Conservation (phyloP, 108 stramenopile species). For the Chaetoceros tenuissimus region DNA sequence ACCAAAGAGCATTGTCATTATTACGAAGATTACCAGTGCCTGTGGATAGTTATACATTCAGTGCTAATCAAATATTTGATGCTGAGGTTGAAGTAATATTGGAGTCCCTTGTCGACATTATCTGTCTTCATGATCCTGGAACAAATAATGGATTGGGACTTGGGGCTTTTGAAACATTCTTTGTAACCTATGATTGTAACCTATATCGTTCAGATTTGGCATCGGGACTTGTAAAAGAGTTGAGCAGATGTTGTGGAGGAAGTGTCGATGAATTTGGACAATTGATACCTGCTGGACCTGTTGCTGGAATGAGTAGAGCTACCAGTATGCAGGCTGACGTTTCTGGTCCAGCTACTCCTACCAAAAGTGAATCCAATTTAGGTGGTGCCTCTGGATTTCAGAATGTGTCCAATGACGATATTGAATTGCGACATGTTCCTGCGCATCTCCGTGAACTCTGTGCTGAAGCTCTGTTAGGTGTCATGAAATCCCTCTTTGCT, state of each 20-base stretch:
- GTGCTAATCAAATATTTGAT: constrained; percentile 72
- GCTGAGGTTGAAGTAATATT: constrained; percentile 75
- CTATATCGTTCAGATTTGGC: constrained; percentile 67
- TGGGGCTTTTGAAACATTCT: constrained; percentile 67
- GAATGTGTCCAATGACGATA: constrained; percentile 7
- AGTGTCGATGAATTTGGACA: constrained; percentile 63
- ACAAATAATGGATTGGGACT: constrained; percentile 18
- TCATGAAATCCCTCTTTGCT: constrained; percentile 54
- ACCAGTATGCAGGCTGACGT: not conserved
- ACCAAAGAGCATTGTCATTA: constrained; percentile 68
- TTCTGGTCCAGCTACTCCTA: constrained; percentile 5
- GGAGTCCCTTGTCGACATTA: constrained; percentile 74
- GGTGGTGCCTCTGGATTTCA: constrained; percentile 1
- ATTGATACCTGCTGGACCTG: constrained; percentile 7
- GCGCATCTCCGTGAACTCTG: constrained; percentile 78
- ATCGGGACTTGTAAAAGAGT: constrained; percentile 59
- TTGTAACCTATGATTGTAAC: constrained; percentile 73
- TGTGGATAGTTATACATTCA: constrained; percentile 44
- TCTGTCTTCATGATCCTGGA: constrained; percentile 49
- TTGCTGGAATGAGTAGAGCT: not conserved
- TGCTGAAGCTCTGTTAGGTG: constrained; percentile 63
- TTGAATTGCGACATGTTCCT: constrained; percentile 46
- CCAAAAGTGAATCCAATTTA: constrained; percentile 10
- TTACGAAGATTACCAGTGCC: constrained; percentile 55
- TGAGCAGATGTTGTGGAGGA: constrained; percentile 73